Evolutionary conservation across 371 early-diverging fungal genomes (phyloP), one percentile per base, ranked within the genome.

Genomic region (Mucor piriformis): DNA sequence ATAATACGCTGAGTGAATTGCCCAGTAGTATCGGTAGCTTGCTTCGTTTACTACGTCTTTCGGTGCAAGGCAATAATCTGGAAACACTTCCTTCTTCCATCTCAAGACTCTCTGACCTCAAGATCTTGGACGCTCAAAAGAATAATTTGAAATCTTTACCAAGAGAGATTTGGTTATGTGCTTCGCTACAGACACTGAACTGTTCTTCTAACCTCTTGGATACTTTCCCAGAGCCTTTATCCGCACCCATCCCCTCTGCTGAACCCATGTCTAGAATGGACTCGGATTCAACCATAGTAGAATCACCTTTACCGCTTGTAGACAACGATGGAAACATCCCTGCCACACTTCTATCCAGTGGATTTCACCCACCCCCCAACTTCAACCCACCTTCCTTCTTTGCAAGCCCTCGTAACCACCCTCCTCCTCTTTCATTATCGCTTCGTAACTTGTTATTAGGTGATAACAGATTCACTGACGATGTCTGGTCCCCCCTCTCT

Each of bases 381-480:
- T 81, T 79, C 46, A 79, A 81, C 40, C 82, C 79, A 8, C 81
- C 81, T 24, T 74, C 74, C 0, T 81, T 81, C 62, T 81, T 81
- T 50, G 73, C 76, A 15, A 81, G 76, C 25, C 81, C 81, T n/a
- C 69, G 74, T 8, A 81, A 81, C 15, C 81, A 81, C 59, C 83
- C 74, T 6, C 82, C 91, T 1, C 90, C 92, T 2, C 79, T 93
- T 13, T 76, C 86, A 0, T 61, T 73, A 1, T 81, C 88, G 0
- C 66, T 96, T 7, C 76, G 76, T 16, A 70, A 71, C 23, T 76
- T 96, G 13, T 86, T 79, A 21, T 66, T 96, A 33, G 92, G 90
- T 13, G 94, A 93, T 66, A 96, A 95, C 67, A 76, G 85, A 18
- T 73, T 96, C 20, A 89, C 87, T n/a, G 93, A 95, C 53, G 78